phyloP scores from a whole-genome alignment of 768 basidiomycete species.

The Lactarius evosmus region DNA sequence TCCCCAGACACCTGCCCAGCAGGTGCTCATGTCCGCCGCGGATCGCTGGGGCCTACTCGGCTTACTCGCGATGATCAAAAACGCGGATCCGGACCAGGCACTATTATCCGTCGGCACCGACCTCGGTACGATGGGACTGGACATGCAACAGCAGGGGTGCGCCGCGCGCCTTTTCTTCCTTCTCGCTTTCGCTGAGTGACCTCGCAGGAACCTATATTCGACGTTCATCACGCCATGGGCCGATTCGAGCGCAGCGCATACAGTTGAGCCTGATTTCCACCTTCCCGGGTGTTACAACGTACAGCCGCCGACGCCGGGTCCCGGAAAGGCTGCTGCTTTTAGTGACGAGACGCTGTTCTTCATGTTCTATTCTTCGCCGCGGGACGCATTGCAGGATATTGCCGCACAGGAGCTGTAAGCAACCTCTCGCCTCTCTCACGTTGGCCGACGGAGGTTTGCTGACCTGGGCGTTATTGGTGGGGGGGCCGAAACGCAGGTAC shows the following conservation, averaged over 20 bases:
- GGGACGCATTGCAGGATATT: constrained; percentile 87
- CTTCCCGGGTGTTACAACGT: constrained; percentile 90
- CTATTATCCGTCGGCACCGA: constrained; percentile 83
- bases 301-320: constrained; percentile 76
- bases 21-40: constrained; percentile 29
- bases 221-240: constrained; percentile 95
- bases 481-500: constrained; percentile 48
- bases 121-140: constrained; percentile 83
- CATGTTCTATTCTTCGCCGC: constrained; percentile 92
- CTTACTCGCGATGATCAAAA: constrained; percentile 79
- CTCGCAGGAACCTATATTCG: constrained; percentile 68
- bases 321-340: constrained; percentile 74
- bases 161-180: constrained; percentile 32
- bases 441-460: neutral
- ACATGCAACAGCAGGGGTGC: constrained; percentile 77
- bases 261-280: constrained; percentile 86
- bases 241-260: constrained; percentile 75
- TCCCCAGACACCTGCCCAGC: constrained; percentile 30
- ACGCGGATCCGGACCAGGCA: constrained; percentile 74
- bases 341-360: constrained; percentile 94
- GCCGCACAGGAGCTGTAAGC: constrained; percentile 86
- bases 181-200: neutral
- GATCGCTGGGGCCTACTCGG: constrained; percentile 45
- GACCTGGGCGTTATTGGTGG: constrained; percentile 10
- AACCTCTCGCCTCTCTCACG: constrained; percentile 34